Percentiles rank a stretch among this genome's conserved stretches.
Evolutionary conservation across 441 rosid genomes (phyloP).

Genomic region (Populus hybrid): DNA sequence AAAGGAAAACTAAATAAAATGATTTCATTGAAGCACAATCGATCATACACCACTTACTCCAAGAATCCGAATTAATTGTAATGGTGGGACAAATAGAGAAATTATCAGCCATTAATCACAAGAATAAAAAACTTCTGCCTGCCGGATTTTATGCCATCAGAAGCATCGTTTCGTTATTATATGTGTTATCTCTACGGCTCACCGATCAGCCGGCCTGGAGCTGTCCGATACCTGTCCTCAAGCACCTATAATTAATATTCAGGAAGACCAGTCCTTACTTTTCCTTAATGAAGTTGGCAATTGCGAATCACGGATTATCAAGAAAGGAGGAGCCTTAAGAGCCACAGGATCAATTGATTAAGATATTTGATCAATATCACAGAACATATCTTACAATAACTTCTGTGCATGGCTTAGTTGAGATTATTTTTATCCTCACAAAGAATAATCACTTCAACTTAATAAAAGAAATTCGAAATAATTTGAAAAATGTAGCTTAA

Average conservation of each 20-base stretch:
- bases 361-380: constrained; percentile 48
- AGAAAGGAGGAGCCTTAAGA: constrained; percentile 44
- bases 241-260: too few relatives aligned
- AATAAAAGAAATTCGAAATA: not conserved
- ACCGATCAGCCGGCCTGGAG: too few relatives aligned
- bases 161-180: not conserved
- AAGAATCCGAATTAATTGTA: not conserved
- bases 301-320: constrained; percentile 72
- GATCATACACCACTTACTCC: not conserved
- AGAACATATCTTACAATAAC: constrained; percentile 51
- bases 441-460: constrained; percentile 49
- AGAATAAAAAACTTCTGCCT: not conserved
- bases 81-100: not conserved
- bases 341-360: constrained; percentile 48
- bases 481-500: too few relatives aligned
- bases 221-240: too few relatives aligned
- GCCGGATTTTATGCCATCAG: not conserved
- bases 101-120: not conserved
- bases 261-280: constrained; percentile 28
- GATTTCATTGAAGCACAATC: not conserved
- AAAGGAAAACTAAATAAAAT: too few relatives aligned
- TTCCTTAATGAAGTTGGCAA: constrained; percentile 58
- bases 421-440: constrained; percentile 55
- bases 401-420: constrained; percentile 64
- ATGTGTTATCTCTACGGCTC: constrained; percentile 11